phyloP scores from a whole-genome alignment of 768 basidiomycete species.

The Mycena alexandri region DNA sequence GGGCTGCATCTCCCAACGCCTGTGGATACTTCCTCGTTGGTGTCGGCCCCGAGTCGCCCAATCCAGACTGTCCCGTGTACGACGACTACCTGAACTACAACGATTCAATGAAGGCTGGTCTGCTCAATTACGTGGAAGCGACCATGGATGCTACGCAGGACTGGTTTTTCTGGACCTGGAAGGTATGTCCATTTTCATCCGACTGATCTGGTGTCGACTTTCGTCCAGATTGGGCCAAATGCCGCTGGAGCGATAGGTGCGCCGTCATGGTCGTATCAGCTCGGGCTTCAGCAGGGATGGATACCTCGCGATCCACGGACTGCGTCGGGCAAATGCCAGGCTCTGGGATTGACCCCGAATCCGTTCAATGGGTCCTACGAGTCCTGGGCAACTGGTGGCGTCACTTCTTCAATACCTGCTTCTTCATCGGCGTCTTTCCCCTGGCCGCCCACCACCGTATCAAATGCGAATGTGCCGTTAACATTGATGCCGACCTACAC shows the following conservation, averaged over 20 bases:
- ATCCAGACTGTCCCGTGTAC: conserved; percentile 50
- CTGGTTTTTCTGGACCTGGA: conserved; percentile 70
- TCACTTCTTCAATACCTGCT: conserved; percentile 66
- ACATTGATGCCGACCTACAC: conserved; percentile 73
- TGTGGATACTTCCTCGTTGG: conserved; percentile 60
- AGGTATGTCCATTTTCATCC: conserved; percentile 40
- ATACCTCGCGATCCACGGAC: conserved; percentile 79
- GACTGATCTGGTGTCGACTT: conserved; percentile 64
- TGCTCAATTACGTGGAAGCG: conserved; percentile 70
- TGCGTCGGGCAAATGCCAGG: conserved; percentile 74
- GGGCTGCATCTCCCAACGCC: conserved; percentile 74
- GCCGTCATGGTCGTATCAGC: conserved; percentile 65
- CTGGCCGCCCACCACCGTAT: conserved; percentile 69
- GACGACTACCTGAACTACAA: conserved; percentile 72
- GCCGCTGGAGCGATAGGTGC: conserved; percentile 54
- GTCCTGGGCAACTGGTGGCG: conserved; percentile 77
- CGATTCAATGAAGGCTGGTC: conserved; percentile 48
- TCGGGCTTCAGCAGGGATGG: conserved; percentile 78
- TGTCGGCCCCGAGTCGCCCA: conserved; percentile 36
- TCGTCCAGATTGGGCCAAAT: conserved; percentile 57
- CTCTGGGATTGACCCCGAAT: conserved; percentile 58
- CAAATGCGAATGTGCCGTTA: conserved; percentile 52
- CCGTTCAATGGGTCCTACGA: conserved; percentile 62
- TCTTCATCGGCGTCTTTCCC: conserved; percentile 57
- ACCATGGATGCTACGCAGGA: conserved; percentile 56